phyloP scores from a whole-genome alignment of 169 alveolate genomes.

The Eimeria tenella region DNA sequence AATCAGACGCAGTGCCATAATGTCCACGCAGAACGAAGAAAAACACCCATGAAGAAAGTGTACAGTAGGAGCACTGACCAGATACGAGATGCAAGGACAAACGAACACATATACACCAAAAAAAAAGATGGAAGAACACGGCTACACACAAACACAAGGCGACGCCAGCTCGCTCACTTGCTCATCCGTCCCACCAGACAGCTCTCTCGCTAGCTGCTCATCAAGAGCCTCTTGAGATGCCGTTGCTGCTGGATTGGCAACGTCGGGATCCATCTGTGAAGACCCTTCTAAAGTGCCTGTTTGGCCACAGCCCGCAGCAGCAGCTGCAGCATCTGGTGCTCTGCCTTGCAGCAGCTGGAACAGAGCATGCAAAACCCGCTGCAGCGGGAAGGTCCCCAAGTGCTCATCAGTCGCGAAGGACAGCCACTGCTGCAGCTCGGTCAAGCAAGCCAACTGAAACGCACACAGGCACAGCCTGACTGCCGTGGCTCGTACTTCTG shows the following conservation, averaged over 20 bases:
- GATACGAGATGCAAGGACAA: neutral
- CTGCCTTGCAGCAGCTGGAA: conserved; percentile 69
- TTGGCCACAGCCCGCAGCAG: neutral
- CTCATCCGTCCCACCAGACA: conserved; percentile 18
- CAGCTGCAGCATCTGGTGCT: conserved; percentile 11
- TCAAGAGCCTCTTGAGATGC: conserved; percentile 31
- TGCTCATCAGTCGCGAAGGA: conserved; percentile 73
- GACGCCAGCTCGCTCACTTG: neutral
- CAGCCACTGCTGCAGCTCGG: conserved; percentile 77
- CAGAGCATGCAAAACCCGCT: conserved; percentile 66
- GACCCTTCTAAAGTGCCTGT: neutral
- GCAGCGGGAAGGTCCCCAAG: conserved; percentile 74
- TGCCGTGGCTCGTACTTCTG: neutral
- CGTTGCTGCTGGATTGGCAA: neutral
- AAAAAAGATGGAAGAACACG: neutral
- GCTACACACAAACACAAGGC: neutral
- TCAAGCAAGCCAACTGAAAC: conserved; percentile 71
- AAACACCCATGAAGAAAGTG: too few species aligned
- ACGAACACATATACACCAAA: neutral
- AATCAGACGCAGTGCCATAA: too few species aligned
- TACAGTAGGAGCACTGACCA: neutral
- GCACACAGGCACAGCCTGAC: neutral
- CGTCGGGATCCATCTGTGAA: neutral
- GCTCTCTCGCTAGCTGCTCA: conserved; percentile 55
- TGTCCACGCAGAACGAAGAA: too few species aligned